A percentile compares a stretch with the other conserved stretches of the same genome.
Evolutionary conservation across 2,329 filamentous ascomycete genomes (phyloP).

Genomic region (Ascochyta clinopodiicola): DNA sequence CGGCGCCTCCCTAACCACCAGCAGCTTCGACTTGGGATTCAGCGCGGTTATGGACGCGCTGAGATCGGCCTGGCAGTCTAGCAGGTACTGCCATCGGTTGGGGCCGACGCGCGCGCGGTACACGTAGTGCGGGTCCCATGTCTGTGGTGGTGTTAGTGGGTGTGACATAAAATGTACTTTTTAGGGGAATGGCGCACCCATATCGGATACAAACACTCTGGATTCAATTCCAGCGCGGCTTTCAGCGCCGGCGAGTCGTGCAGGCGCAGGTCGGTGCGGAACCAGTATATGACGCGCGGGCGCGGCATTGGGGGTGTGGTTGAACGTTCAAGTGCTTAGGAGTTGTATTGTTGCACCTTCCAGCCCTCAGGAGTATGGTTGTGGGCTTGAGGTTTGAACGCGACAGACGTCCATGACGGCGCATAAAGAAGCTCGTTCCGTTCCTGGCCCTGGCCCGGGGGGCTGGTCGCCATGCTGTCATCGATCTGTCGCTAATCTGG

Average conservation of each 20-base stretch:
- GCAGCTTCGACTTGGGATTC: conserved; percentile 74
- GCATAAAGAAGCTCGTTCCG: no score
- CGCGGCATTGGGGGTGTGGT: conserved; percentile 35
- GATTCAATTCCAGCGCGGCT: conserved; percentile 73
- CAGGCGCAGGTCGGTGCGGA: conserved; percentile 77
- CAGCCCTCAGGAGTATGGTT: no score
- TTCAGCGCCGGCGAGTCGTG: conserved; percentile 78
- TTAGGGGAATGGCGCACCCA: conserved; percentile 52
- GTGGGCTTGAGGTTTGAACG: no score
- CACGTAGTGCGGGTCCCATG: conserved; percentile 80
- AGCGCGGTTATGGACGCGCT: conserved; percentile 70
- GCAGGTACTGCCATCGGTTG: conserved; percentile 75
- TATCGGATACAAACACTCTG: conserved; percentile 73
- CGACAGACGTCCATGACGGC: no score
- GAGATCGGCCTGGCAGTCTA: conserved; percentile 76
- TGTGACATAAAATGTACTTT: no score
- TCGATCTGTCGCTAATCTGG: conserved; percentile 40
- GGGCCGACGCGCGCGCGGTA: conserved; percentile 72
- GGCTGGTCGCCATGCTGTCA: conserved; percentile 39
- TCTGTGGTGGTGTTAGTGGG: background rate
- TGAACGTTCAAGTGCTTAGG: no score
- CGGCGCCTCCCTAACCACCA: conserved; percentile 74
- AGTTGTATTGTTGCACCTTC: no score
- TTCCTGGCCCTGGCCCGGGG: conserved; percentile 9
- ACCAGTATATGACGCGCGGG: conserved; percentile 75